These are phyloP conservation scores for Psilocybe azurescens DNA, from an alignment of 768 basidiomycete species.

Conservation along the genomic window DNA sequence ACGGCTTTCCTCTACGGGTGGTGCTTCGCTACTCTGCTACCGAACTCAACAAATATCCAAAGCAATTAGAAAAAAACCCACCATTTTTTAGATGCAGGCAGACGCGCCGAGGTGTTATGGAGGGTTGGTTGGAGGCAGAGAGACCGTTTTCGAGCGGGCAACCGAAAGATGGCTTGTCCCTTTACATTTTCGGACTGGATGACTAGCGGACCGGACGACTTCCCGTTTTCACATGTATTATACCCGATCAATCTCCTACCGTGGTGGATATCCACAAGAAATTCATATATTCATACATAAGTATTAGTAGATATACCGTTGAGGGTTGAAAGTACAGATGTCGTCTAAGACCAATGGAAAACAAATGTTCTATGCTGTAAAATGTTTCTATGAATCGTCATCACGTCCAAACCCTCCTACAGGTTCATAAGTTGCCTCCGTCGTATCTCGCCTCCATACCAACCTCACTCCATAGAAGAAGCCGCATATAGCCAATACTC, in stretches of 20 bases:
- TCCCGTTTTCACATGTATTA: conserved; percentile 27
- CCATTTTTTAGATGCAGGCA: conserved; percentile 22
- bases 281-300: conserved; percentile 19
- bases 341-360: conserved; percentile 5
- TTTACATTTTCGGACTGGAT: conserved; percentile 6
- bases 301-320: conserved; percentile 19
- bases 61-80: conserved; percentile 6
- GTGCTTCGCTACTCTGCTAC: conserved; percentile 41
- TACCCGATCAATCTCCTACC: conserved; percentile 28
- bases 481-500: conserved; percentile 61
- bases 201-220: conserved; percentile 8
- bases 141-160: conserved; percentile 3
- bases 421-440: conserved; percentile 90
- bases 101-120: not conserved
- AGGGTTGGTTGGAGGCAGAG: not conserved
- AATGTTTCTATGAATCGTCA: conserved; percentile 27
- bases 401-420: conserved; percentile 77
- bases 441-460: conserved; percentile 76
- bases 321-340: conserved; percentile 5
- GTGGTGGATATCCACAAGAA: conserved; percentile 15
- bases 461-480: conserved; percentile 78
- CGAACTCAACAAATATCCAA: not conserved
- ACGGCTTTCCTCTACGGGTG: conserved; percentile 39
- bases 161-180: not conserved
- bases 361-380: conserved; percentile 3